Conservation (phyloP, 768 basidiomycete genomes). For the Boletus huronensis region DNA sequence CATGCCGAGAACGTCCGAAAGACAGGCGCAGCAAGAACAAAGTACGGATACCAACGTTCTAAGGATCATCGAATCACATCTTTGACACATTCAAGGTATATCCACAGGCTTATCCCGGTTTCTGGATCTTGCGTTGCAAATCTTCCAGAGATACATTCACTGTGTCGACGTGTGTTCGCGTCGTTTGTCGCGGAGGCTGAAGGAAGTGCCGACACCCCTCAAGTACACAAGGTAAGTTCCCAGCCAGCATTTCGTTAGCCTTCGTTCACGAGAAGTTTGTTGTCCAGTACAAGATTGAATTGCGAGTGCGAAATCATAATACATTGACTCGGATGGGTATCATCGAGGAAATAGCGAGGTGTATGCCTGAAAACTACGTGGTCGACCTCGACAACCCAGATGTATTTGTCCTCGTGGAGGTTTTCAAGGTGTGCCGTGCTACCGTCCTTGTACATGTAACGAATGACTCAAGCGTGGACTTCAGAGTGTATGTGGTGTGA, state of each 20-base stretch:
- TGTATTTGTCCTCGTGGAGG: slow-evolving; percentile 72
- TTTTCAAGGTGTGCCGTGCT: slow-evolving; percentile 69
- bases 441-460: not conserved
- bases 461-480: not conserved
- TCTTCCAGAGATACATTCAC: slow-evolving; percentile 59
- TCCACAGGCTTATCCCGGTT: slow-evolving; percentile 70
- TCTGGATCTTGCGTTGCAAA: slow-evolving; percentile 66
- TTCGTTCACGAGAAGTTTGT: not conserved
- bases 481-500: slow-evolving; percentile 73
- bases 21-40: slow-evolving; percentile 63
- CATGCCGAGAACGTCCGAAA: slow-evolving; percentile 59
- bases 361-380: slow-evolving; percentile 62
- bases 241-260: not conserved
- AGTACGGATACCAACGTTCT: slow-evolving; percentile 37
- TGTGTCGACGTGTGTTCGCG: slow-evolving; percentile 54
- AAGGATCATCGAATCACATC: not conserved
- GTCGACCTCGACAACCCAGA: slow-evolving; percentile 70
- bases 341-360: slow-evolving; percentile 66
- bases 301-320: slow-evolving; percentile 74
- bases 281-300: slow-evolving; percentile 75
- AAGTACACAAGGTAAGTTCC: slow-evolving; percentile 43
- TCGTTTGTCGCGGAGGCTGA: slow-evolving; percentile 49
- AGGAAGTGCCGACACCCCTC: slow-evolving; percentile 19
- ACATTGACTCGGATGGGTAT: slow-evolving; percentile 56
- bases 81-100: slow-evolving; percentile 44